phyloP scores from a whole-genome alignment of 108 stramenopile genomes.

The Nannochloropsis gaditana region DNA sequence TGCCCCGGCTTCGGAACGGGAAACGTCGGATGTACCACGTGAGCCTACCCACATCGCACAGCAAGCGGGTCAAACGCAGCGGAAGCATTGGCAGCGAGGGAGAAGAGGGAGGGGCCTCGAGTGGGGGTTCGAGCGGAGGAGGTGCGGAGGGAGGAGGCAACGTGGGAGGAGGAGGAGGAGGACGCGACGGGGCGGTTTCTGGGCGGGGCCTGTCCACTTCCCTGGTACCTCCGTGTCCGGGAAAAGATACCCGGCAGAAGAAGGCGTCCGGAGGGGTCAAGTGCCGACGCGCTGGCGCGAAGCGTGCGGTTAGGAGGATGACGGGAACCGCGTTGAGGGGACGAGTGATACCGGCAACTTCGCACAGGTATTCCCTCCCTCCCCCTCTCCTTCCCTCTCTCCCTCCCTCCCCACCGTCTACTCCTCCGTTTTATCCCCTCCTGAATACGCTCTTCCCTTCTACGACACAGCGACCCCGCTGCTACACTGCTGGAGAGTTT shows the following conservation, averaged over 20 bases:
- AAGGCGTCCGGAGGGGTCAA: background rate
- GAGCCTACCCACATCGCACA: background rate
- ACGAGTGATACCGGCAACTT: background rate
- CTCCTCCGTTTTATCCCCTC: background rate
- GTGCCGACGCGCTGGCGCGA: background rate
- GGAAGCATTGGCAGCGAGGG: background rate
- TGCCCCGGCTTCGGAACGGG: background rate
- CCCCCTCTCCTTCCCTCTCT: background rate
- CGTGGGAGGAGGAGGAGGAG: background rate
- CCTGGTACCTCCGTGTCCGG: background rate
- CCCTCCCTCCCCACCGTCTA: background rate
- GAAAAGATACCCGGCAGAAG: background rate
- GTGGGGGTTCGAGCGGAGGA: background rate
- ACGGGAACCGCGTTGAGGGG: background rate
- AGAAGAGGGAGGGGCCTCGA: background rate
- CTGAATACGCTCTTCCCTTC: background rate
- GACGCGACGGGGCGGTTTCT: too few relatives aligned
- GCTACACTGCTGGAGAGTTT: background rate
- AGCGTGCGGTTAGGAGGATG: background rate
- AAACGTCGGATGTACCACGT: background rate
- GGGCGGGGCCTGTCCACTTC: background rate
- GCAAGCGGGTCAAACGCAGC: constrained; percentile 11
- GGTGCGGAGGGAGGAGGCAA: background rate
- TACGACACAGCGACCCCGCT: background rate
- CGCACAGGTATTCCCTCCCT: background rate